Conservation (phyloP, 2,329 filamentous ascomycete genomes). For the Colletotrichum horii region DNA sequence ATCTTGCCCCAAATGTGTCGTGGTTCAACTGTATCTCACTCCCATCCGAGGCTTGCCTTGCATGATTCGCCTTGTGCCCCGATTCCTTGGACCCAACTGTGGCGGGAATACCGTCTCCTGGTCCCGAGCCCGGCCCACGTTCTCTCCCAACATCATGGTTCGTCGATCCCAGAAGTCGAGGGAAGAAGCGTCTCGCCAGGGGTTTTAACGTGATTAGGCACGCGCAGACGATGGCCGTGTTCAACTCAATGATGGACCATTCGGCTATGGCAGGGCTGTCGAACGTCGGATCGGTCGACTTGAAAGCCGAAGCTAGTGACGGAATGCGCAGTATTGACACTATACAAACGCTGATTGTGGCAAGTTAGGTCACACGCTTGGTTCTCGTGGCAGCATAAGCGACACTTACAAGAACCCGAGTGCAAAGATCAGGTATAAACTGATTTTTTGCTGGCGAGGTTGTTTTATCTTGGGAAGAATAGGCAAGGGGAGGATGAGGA, state of each 20-base stretch:
- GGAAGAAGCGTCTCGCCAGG: conserved; percentile 31
- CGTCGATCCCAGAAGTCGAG: conserved; percentile 10
- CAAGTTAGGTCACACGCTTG: neutral
- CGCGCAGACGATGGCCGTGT: conserved; percentile 30
- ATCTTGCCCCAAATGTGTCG: neutral
- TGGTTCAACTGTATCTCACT: neutral
- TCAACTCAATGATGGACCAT: conserved; percentile 31
- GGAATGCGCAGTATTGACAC: conserved; percentile 29
- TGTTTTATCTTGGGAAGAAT: conserved; percentile 26
- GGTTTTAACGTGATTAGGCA: conserved; percentile 32
- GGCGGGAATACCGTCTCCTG: neutral
- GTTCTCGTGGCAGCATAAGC: too few species aligned
- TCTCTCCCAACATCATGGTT: neutral
- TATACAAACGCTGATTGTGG: conserved; percentile 24
- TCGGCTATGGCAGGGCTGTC: conserved; percentile 24
- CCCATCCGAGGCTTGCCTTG: neutral
- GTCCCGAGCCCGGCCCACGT: neutral
- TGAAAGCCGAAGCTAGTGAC: conserved; percentile 16
- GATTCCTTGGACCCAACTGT: neutral
- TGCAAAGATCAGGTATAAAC: conserved; percentile 27
- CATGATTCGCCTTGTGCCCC: neutral
- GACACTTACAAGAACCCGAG: conserved; percentile 28
- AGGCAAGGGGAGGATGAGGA: conserved; percentile 29
- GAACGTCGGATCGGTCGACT: conserved; percentile 24
- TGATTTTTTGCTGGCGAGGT: conserved; percentile 24